A percentile compares a stretch with the other conserved stretches of the same genome.
phyloP scores from a whole-genome alignment of 2,329 filamentous ascomycete genomes.

The Berkeleyomyces basicola region DNA sequence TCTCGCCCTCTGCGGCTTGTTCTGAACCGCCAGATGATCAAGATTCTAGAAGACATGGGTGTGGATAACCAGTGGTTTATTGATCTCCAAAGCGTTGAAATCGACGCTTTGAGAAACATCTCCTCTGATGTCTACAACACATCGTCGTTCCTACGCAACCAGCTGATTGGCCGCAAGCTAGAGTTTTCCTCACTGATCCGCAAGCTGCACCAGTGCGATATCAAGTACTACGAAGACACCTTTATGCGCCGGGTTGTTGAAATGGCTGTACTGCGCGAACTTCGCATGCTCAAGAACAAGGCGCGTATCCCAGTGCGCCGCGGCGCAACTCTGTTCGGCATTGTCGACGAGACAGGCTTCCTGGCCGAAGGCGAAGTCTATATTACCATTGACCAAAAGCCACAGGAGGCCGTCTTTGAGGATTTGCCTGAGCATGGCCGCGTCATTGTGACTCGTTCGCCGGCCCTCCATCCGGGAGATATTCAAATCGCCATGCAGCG shows the following conservation, averaged over 20 bases:
- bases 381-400: constrained; percentile 33
- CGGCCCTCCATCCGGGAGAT: constrained; percentile 68
- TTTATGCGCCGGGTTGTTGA: constrained; percentile 61
- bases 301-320: constrained; percentile 54
- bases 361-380: constrained; percentile 53
- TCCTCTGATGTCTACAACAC: constrained; percentile 44
- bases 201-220: constrained; percentile 35
- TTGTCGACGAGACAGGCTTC: constrained; percentile 66
- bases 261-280: constrained; percentile 48
- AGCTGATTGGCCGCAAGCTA: constrained; percentile 43
- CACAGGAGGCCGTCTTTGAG: background rate
- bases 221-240: constrained; percentile 49
- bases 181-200: constrained; percentile 46
- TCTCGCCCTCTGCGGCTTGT: constrained; percentile 50
- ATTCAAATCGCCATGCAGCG: constrained; percentile 49
- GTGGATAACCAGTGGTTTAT: constrained; percentile 44
- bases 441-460: constrained; percentile 59
- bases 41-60: constrained; percentile 67
- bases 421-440: constrained; percentile 17
- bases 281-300: constrained; percentile 63
- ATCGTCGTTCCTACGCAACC: constrained; percentile 45
- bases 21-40: constrained; percentile 68
- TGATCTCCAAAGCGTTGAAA: constrained; percentile 43
- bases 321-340: constrained; percentile 62
- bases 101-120: constrained; percentile 41